Evolutionary conservation across 805 yeast species (phyloP).

Genomic region (Komagataella mondaviorum): DNA sequence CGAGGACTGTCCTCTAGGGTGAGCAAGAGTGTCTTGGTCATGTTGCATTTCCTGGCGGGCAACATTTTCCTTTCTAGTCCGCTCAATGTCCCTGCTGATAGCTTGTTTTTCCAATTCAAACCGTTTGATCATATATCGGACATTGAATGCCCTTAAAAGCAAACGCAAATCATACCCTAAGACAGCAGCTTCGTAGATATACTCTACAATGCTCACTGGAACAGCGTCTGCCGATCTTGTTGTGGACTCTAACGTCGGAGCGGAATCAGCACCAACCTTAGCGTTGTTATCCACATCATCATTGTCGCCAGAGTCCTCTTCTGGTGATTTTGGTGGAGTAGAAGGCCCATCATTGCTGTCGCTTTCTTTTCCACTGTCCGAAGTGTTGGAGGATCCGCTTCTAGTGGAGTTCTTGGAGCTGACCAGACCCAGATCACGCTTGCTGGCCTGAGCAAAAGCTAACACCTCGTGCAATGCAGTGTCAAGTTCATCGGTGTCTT

Average conservation of each 20-base stretch:
- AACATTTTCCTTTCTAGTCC: neutral
- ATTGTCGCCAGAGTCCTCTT: conserved; percentile 2
- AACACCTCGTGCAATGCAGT: neutral
- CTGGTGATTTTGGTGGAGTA: neutral
- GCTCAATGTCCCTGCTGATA: neutral
- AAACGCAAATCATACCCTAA: conserved; percentile 52
- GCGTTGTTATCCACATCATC: conserved; percentile 3
- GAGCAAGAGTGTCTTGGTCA: neutral
- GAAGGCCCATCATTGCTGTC: neutral
- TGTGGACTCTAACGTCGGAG: neutral
- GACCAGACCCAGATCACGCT: neutral
- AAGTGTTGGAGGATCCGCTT: neutral
- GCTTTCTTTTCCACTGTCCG: neutral
- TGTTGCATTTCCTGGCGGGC: neutral
- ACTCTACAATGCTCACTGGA: conserved; percentile 44
- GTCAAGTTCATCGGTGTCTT: conserved; percentile 6
- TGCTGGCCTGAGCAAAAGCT: neutral
- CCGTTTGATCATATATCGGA: conserved; percentile 31
- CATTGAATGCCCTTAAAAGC: conserved; percentile 42
- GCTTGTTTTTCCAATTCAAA: conserved; percentile 17
- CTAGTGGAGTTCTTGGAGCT: neutral
- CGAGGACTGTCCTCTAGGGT: neutral
- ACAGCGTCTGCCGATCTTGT: conserved; percentile 21
- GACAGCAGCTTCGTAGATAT: conserved; percentile 49
- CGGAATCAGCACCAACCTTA: conserved; percentile 1